Conservation (phyloP, 768 basidiomycete genomes). For the Calvatia gigantea region DNA sequence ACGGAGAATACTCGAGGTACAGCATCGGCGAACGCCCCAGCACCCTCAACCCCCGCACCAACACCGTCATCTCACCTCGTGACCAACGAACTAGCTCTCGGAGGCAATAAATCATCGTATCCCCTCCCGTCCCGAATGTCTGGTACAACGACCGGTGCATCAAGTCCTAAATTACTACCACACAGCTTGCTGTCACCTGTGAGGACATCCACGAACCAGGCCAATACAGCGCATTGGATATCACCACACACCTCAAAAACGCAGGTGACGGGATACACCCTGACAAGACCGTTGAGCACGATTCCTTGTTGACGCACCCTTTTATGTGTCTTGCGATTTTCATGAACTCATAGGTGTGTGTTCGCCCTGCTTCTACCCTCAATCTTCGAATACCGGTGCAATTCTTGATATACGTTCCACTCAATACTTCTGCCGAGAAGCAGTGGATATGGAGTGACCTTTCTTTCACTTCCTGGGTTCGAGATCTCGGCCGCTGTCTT, state of each 20-base stretch:
- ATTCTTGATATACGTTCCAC: neutral
- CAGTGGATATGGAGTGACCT: no score
- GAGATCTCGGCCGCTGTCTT: no score
- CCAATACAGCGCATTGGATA: neutral
- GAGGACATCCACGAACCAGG: neutral
- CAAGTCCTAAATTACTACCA: neutral
- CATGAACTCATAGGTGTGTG: neutral
- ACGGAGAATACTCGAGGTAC: constrained; percentile 8
- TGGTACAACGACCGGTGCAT: neutral
- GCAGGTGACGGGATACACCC: neutral
- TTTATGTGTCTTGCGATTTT: neutral
- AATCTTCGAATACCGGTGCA: neutral
- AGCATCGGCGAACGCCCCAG: neutral
- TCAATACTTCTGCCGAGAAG: neutral
- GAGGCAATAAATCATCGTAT: neutral
- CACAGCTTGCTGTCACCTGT: neutral
- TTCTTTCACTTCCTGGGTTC: no score
- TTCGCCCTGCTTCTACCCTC: neutral
- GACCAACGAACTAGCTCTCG: neutral
- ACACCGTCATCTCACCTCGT: neutral
- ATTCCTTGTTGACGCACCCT: neutral
- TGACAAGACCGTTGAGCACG: neutral
- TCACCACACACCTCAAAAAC: neutral
- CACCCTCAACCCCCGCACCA: neutral
- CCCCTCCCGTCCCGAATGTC: neutral